Percentiles rank a stretch among this genome's conserved stretches.
These are phyloP conservation scores for Rhynchospora tenuis DNA, from an alignment of 176 grass and related monocot species.

Conservation along the genomic window DNA sequence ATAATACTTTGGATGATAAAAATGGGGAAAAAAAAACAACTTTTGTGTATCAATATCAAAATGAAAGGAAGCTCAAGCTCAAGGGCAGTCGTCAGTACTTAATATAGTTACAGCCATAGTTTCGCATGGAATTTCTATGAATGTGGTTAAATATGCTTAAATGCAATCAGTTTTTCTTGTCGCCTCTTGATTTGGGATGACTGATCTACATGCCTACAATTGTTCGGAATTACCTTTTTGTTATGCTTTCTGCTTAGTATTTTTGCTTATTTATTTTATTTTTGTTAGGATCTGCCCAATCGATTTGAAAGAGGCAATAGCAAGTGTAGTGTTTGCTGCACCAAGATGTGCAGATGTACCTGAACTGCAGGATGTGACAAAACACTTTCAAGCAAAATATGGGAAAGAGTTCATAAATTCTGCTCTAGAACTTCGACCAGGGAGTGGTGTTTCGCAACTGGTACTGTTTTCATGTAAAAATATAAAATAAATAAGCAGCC, in stretches of 20 bases:
- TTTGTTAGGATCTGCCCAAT: constrained; percentile 29
- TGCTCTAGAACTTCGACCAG: constrained; percentile 30
- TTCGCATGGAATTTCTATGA: background rate
- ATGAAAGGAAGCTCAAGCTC: no score
- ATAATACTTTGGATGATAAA: background rate
- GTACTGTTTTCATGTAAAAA: constrained; percentile 18
- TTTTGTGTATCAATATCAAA: no score
- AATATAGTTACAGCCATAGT: background rate
- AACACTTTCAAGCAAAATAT: constrained; percentile 35
- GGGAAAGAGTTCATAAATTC: constrained; percentile 32
- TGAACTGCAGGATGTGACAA: constrained; percentile 28
- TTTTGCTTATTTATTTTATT: background rate
- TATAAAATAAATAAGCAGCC: background rate
- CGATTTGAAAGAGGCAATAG: constrained; percentile 39
- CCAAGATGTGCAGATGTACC: constrained; percentile 38
- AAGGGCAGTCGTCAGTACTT: no score
- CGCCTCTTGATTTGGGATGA: background rate
- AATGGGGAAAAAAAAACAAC: no score
- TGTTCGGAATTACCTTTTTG: background rate
- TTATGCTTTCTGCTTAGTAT: background rate
- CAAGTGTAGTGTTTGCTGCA: constrained; percentile 33
- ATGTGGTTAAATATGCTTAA: background rate
- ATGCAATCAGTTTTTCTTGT: background rate
- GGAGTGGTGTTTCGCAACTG: constrained; percentile 28
- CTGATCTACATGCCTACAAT: background rate